Base-by-base conservation (phyloP, 1,284 basidiomycete genomes). In the Trametes sp. region DNA sequence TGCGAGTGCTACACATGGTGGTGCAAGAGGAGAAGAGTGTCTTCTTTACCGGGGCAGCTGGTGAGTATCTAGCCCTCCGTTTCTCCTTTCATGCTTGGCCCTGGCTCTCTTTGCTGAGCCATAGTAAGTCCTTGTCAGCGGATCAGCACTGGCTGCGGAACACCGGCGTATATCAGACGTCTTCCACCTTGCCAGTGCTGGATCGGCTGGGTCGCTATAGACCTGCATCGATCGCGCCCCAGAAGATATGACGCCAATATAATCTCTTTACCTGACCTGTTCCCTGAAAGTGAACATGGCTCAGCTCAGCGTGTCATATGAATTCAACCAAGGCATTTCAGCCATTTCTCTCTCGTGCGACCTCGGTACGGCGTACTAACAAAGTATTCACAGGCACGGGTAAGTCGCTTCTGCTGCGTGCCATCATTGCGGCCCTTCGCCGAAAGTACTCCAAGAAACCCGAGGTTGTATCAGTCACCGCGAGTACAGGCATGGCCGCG, bases 401-500 rank as follows among this genome's bases (percentile, higher is more conserved):
- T 31, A 87, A 87, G 68, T 87, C 85, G 0, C 76, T 87, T 38
- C 74, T 89, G 13, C 71, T 85, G 0, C 77, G 86, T 16, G 83
- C 82, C 31, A 88, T 89, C 59, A 83, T 90, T 62, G 58, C 78
- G 1, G 79, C 82, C 19, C 77, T 89, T 14, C 76, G 80, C 26
- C 78, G 79, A 65, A 88, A 88, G 71, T 76, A 83, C 64, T 70
- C 73, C 13, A 78, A 78, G 62, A 77, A 77, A 23, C 73, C 76
- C 1, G 84, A 84, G 33, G 77, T 78, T 6, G 78, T 87, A 31
- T 84, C 84, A 7, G 78, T 87, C 23, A 86, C 84, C 1, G 85
- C 85, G 2, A 85, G 84, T 59, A 87, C 86, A 0, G 86, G 86
- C 5, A 86, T 87, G 75, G 86, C 86, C 0, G 86, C 81, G 0